A percentile compares a stretch with the other conserved stretches of the same genome.
These are phyloP conservation scores for Morella rubra DNA, from an alignment of 306 rosid genomes.

Conservation along the genomic window DNA sequence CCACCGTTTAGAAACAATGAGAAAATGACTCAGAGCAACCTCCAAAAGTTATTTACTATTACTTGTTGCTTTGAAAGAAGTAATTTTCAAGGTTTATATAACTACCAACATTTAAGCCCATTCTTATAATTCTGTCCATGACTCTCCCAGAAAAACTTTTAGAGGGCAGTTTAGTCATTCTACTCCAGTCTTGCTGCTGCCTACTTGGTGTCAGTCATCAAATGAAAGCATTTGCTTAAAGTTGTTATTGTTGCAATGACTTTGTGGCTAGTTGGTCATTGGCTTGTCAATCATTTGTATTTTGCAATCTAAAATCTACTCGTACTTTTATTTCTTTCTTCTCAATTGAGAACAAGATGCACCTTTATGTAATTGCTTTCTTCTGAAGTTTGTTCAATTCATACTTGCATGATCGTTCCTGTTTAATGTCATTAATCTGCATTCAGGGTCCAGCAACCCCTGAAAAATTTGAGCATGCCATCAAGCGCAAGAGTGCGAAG, in stretches of 20 bases:
- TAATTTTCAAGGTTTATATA: background rate
- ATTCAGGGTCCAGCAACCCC: slow-evolving; percentile 83
- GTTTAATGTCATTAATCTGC: background rate
- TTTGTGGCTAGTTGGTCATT: background rate
- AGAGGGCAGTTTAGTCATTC: background rate
- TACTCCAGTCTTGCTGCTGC: background rate
- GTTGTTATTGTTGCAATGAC: background rate
- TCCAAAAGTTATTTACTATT: background rate
- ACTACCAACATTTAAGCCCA: background rate
- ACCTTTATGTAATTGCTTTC: background rate
- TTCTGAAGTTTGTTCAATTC: background rate
- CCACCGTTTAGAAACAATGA: too few species aligned
- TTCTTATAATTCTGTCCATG: background rate
- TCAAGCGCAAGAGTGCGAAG: slow-evolving; percentile 55
- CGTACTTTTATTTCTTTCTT: background rate
- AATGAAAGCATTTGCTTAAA: background rate
- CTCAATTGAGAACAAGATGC: background rate
- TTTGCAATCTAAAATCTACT: background rate
- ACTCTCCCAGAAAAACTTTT: background rate
- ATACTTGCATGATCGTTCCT: background rate
- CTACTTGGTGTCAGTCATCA: background rate
- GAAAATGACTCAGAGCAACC: background rate
- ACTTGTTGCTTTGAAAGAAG: background rate
- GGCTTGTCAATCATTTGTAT: background rate
- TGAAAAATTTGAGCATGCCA: slow-evolving; percentile 67